These are phyloP conservation scores for Neonectria ditissima DNA, from an alignment of 2,329 filamentous ascomycete genomes.

Conservation along the genomic window DNA sequence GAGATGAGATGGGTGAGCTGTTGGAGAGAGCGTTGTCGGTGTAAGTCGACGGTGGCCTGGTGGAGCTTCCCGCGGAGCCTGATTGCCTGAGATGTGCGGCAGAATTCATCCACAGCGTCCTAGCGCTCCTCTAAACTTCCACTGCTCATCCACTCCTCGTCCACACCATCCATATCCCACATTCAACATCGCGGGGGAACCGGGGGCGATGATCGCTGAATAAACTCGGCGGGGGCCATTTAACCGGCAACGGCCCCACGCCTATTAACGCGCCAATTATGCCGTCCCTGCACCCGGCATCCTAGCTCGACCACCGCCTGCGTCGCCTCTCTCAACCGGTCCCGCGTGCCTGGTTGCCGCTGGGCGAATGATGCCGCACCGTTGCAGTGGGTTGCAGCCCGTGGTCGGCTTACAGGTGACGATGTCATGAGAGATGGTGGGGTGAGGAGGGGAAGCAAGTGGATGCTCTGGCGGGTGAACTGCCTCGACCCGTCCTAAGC, in stretches of 20 bases:
- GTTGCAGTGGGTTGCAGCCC: constrained; percentile 6
- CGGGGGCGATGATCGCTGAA: not conserved
- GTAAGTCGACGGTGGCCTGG: constrained; percentile 15
- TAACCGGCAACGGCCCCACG: constrained; percentile 33
- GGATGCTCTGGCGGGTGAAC: constrained; percentile 36
- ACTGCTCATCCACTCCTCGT: not conserved
- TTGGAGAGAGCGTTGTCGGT: constrained; percentile 3
- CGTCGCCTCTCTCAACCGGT: constrained; percentile 16
- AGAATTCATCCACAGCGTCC: not conserved
- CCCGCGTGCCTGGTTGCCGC: constrained; percentile 15
- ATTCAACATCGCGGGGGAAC: constrained; percentile 1
- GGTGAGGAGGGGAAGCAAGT: constrained; percentile 38
- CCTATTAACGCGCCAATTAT: constrained; percentile 36
- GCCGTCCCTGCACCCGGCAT: constrained; percentile 7
- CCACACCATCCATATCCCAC: not conserved
- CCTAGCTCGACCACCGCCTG: constrained; percentile 5
- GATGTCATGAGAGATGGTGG: constrained; percentile 38
- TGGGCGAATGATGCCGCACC: constrained; percentile 35
- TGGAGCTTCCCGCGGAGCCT: constrained; percentile 14
- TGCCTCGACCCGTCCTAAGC: constrained; percentile 13
- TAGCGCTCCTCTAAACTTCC: not conserved
- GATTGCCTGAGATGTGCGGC: constrained; percentile 7
- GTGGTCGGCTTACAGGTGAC: constrained; percentile 19
- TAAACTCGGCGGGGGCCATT: constrained; percentile 34
- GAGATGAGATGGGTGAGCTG: constrained; percentile 2